These are phyloP conservation scores for Microcos paniculata DNA, from an alignment of 345 rosid genomes.

Conservation along the genomic window DNA sequence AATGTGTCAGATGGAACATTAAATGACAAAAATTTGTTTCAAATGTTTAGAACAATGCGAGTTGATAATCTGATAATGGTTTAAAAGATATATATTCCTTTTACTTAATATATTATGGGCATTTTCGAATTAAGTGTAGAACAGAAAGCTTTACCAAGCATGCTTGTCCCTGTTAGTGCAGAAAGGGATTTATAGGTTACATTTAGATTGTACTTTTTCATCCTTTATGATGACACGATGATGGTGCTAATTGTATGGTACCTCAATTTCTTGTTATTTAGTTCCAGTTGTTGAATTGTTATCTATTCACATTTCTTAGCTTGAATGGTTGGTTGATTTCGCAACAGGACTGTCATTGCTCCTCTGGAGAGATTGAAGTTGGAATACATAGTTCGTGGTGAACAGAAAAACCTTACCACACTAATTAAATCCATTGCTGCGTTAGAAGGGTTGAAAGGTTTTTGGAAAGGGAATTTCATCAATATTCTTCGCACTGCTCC, in stretches of 20 bases:
- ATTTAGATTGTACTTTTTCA: neutral
- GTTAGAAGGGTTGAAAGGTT: conserved; percentile 73
- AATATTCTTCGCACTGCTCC: conserved; percentile 96
- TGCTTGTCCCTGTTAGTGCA: neutral
- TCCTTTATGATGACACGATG: neutral
- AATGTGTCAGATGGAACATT: neutral
- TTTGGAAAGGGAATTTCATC: conserved; percentile 92
- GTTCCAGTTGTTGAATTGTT: neutral
- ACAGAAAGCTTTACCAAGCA: neutral
- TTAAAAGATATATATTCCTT: neutral
- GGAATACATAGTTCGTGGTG: conserved; percentile 81
- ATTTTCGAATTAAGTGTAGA: neutral
- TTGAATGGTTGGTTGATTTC: conserved; percentile 9
- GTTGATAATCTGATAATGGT: neutral
- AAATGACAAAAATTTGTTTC: neutral
- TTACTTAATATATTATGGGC: neutral
- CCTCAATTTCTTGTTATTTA: conserved; percentile 3
- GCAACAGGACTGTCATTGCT: conserved; percentile 72
- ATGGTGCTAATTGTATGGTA: neutral
- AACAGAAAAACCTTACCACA: conserved; percentile 58
- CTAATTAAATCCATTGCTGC: conserved; percentile 60
- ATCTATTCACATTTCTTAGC: neutral
- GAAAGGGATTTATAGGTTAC: neutral
- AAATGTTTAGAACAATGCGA: neutral
- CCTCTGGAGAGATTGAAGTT: conserved; percentile 94